phyloP scores from a whole-genome alignment of 495 filamentous ascomycete genomes.

The Trichodelitschia bisporula region DNA sequence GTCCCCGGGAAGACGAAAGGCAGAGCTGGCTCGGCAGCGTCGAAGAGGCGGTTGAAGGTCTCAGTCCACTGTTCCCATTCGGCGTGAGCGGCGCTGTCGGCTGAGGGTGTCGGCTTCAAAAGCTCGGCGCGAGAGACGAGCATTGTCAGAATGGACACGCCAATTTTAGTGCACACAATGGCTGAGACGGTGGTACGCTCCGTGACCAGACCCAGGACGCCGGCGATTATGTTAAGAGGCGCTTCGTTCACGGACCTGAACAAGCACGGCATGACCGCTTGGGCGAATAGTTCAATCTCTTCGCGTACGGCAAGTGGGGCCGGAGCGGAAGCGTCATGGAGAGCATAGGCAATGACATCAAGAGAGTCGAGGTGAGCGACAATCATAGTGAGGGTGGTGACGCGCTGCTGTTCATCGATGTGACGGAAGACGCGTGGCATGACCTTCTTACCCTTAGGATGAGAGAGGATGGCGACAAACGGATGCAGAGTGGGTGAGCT shows the following conservation, averaged over 20 bases:
- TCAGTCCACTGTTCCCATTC: constrained; percentile 55
- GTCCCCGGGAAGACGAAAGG: constrained; percentile 58
- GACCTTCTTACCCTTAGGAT: constrained; percentile 85
- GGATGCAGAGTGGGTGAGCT: constrained; percentile 48
- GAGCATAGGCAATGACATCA: constrained; percentile 63
- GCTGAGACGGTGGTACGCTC: constrained; percentile 55
- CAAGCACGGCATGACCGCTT: constrained; percentile 69
- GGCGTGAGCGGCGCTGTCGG: constrained; percentile 34
- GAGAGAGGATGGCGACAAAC: constrained; percentile 89
- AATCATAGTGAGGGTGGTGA: constrained; percentile 86
- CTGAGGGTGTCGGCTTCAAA: constrained; percentile 39
- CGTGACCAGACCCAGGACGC: constrained; percentile 62
- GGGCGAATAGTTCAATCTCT: constrained; percentile 72
- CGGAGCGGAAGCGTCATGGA: constrained; percentile 37
- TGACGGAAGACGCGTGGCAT: constrained; percentile 88
- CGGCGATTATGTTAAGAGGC: constrained; percentile 68
- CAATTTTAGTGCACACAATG: constrained; percentile 62
- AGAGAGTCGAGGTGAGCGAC: constrained; percentile 79
- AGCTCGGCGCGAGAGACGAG: constrained; percentile 83
- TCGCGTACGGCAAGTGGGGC: constrained; percentile 44
- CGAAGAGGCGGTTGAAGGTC: constrained; percentile 69
- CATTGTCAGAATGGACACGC: constrained; percentile 80
- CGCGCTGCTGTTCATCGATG: constrained; percentile 71
- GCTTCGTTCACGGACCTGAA: constrained; percentile 78
- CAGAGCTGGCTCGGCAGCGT: constrained; percentile 57